Percentiles rank a stretch among this genome's conserved stretches.
phyloP scores from a whole-genome alignment of 495 filamentous ascomycete species.

The Podospora comata region DNA sequence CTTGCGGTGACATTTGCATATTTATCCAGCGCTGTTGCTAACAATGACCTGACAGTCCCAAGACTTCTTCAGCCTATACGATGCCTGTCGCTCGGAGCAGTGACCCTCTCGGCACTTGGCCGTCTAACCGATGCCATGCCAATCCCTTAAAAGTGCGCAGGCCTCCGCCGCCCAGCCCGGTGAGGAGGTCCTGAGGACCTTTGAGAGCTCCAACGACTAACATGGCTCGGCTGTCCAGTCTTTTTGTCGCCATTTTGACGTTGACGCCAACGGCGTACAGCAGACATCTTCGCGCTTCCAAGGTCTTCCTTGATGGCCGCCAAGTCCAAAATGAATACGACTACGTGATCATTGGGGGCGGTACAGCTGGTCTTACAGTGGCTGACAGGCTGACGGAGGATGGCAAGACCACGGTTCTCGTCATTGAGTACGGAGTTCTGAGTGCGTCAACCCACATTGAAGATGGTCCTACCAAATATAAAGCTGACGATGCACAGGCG shows the following conservation, averaged over 20 bases:
- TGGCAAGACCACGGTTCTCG: constrained; percentile 42
- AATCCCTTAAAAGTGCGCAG: not conserved
- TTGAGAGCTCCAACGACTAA: not conserved
- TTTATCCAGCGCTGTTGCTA: not conserved
- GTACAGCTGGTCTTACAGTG: constrained; percentile 86
- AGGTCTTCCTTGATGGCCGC: constrained; percentile 12
- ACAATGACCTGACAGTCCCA: not conserved
- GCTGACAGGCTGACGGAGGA: constrained; percentile 56
- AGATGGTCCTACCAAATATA: not conserved
- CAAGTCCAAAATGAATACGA: constrained; percentile 53
- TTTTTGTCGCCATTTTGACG: constrained; percentile 6
- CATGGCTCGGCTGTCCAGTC: constrained; percentile 4
- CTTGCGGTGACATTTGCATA: not conserved
- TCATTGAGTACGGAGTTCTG: constrained; percentile 46
- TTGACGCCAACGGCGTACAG: not conserved
- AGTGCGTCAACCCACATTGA: constrained; percentile 10
- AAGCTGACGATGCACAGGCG: constrained; percentile 16
- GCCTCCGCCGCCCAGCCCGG: not conserved
- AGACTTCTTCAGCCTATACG: constrained; percentile 6
- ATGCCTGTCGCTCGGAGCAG: not conserved
- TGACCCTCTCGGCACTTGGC: not conserved
- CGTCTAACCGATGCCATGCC: not conserved
- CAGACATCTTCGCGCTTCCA: constrained; percentile 10
- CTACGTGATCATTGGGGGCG: constrained; percentile 83
- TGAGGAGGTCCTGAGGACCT: not conserved